A percentile compares a stretch with the other conserved stretches of the same genome.
phyloP scores from a whole-genome alignment of 768 basidiomycete genomes.

The Tulasnella sp. region DNA sequence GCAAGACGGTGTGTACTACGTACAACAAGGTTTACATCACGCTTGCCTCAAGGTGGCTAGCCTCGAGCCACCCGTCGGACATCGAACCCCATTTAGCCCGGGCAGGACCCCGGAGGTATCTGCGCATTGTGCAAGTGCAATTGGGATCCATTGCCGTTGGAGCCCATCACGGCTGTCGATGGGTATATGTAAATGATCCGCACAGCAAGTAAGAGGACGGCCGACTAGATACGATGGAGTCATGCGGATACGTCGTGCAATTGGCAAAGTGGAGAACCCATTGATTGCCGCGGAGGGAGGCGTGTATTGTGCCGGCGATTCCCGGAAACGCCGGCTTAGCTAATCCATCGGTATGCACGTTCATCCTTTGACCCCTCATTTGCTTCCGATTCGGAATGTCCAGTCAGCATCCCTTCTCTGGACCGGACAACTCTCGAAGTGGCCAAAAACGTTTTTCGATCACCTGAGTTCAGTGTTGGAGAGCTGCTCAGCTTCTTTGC shows the following conservation, averaged over 20 bases:
- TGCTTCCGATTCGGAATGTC: not conserved
- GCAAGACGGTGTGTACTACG: not conserved
- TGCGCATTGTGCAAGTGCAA: not conserved
- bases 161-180: not conserved
- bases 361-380: not conserved
- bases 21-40: conserved; percentile 13
- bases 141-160: not conserved
- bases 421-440: not conserved
- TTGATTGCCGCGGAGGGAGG: conserved; percentile 7
- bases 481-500: not conserved
- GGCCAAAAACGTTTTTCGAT: not conserved
- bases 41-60: conserved; percentile 11
- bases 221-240: conserved; percentile 13
- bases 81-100: not conserved
- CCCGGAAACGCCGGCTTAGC: not conserved
- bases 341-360: not conserved
- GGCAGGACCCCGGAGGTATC: not conserved
- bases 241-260: conserved; percentile 1
- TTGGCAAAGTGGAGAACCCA: not conserved
- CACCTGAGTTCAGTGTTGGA: not conserved
- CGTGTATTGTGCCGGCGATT: not conserved
- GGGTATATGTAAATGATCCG: not conserved
- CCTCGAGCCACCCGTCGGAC: not conserved
- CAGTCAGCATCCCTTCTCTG: not conserved
- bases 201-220: not conserved